Base-by-base conservation (phyloP, 2,329 filamentous ascomycete genomes). In the Pestalotiopsis sp. region DNA sequence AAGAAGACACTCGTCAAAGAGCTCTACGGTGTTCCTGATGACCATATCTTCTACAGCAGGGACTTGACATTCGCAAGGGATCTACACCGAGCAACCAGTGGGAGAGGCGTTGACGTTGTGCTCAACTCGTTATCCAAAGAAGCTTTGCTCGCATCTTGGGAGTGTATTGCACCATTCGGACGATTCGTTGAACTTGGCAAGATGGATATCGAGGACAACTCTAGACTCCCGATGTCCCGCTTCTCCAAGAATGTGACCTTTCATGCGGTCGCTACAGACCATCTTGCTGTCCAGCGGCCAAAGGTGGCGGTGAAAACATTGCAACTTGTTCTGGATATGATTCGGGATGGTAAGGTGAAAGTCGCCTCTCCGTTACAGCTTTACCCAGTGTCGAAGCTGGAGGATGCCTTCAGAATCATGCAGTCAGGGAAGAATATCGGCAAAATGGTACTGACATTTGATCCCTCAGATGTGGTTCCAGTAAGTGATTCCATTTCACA, bases 51-150 rank as follows among this genome's bases (percentile, higher is more conserved):
- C 65, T 67, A 67, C 52, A 70, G 68, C 4, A 63, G 69, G n/a
- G 60, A 67, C 20, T n/a, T 57, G 26, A 61, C 59, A 2, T 72
- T 72, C 56, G 65, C 67, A 3, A 62, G 65, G 10, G 70, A 59
- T 3, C 35, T 72, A 39, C 68, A 70, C 68, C 64, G 62, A 17
- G 67, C 59, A 26, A 72, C 70, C 22, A 64, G 57, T 4, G 69
- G 67, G 10, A 14, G 63, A n/a, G 70, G 70, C 2, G 66, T 70
- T 1, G 67, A 71, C 44, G 11, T 70, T 0, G 78, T 81, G 1
- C 72, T 84, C 13, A 82, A 82, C 72, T 63, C 60, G 4, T 30
- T 63, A 10, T n/a, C 60, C 11, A 30, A 30, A 17, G 60, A 63
- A 6, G 22, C 11, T 9, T 9, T 63, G 5, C 10, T 11, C 4